Base-by-base conservation (phyloP, 768 basidiomycete species). In the Mycena chlorophos region DNA sequence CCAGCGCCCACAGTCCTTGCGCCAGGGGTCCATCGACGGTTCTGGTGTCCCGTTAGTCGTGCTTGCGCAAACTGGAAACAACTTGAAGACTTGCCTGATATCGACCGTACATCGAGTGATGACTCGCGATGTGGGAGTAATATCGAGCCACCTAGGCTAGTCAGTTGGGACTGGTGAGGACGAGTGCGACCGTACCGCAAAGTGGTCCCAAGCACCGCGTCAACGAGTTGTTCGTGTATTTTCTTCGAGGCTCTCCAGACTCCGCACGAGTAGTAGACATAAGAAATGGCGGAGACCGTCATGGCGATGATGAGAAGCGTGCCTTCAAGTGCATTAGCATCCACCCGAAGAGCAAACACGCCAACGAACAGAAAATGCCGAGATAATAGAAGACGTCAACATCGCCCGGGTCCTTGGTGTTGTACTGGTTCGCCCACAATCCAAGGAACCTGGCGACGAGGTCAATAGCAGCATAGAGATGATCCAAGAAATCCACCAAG, bases 61-160 rank as follows among this genome's bases (percentile, higher is more conserved):
- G n/a, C 10, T n/a, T 37, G 34, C n/a, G 34, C n/a, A 37, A 10
- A 37, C 12, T 10, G 34, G 10, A n/a, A 37, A 37, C 12, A n/a
- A 70, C 8, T 40, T 71, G 46, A 16, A 51, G 29, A 62, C 39
- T 38, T 62, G 54, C 14, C 48, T 27, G 30, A 63, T 77, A 60
- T 81, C 80, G 31, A 78, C 75, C 0, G 78, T 80, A 57, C 76
- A 76, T 31, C 79, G 70, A 26, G 77, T 67, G 39, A 80, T 76
- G 55, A 82, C 73, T 5, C 80, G 73, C 19, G 78, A 78, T 0
- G 73, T 74, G 1, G 80, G 80, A 2, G 77, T 78, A 12, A 66
- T 74, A 55, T 82, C 80, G 5, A 82, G 68, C 79, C 79, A 82
- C 54, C 80, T 77, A n/a, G 37, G 14, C 42, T 17, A 67, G 74